A percentile compares a stretch with the other conserved stretches of the same genome.
phyloP scores from a whole-genome alignment of 2,329 filamentous ascomycete genomes.

The Stachybotrys chlorohalonatus region DNA sequence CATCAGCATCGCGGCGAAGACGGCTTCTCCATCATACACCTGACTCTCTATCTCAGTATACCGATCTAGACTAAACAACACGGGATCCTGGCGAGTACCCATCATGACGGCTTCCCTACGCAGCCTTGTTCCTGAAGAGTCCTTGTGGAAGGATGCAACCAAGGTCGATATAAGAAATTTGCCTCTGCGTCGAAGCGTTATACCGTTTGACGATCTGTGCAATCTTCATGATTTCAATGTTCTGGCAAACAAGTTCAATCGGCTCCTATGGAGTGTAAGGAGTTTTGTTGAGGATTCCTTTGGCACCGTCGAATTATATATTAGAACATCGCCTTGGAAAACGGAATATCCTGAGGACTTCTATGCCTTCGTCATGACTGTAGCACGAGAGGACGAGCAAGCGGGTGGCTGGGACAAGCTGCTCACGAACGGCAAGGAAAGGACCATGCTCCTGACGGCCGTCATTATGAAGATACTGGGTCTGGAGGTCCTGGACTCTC shows the following conservation, averaged over 20 bases:
- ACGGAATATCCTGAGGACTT: conserved; percentile 11
- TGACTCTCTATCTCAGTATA: too few species aligned
- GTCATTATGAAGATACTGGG: conserved; percentile 19
- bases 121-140: too few species aligned
- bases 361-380: conserved; percentile 11
- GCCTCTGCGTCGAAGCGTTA: too few species aligned
- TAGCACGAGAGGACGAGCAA: conserved; percentile 17
- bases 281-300: neutral
- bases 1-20: neutral
- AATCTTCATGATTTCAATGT: too few species aligned
- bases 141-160: too few species aligned
- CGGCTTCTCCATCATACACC: too few species aligned
- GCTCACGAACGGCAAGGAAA: conserved; percentile 11
- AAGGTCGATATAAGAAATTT: too few species aligned
- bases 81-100: too few species aligned
- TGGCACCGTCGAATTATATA: neutral
- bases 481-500: conserved; percentile 13
- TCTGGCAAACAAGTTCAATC: neutral
- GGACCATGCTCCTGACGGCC: conserved; percentile 15
- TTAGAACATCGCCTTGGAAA: conserved; percentile 13
- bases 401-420: conserved; percentile 17
- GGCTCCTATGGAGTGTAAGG: neutral
- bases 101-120: too few species aligned
- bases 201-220: too few species aligned
- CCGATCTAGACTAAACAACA: too few species aligned